Evolutionary conservation across 2,329 filamentous ascomycete species (phyloP), one percentile per base, ranked within the genome.

Genomic region (Coniochaeta hoffmannii): DNA sequence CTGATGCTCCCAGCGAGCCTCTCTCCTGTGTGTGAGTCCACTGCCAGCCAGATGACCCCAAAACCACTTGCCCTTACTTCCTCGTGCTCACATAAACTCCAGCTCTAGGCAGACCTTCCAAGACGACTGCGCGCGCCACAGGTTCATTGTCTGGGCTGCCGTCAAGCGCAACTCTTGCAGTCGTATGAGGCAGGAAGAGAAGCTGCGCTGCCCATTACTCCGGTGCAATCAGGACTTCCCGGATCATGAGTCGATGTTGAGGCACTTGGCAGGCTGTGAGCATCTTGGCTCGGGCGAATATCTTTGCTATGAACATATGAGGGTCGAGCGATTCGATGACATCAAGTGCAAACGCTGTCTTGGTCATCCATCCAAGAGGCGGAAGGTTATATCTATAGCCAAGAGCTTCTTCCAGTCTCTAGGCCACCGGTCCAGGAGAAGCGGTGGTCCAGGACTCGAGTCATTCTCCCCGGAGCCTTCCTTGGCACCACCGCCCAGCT

Each of bases 71-170:
- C 50, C 51, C 30, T 17, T 22, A 2, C 28, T 14, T 30, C 32
- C 12, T 55, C 50, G 54, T 53, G 36, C 59, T 66, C 58, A 65
- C 50, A 52, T 53, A 28, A 49, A 35, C 30, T 52, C 8, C 60
- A 80, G 78, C 46, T 72, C 71, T 60, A 74, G 73, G 58, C 71
- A 75, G 50, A 73, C 72, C 22, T 66, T 71, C 11, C 70, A 68
- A 30, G 73, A 79, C 57, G 76, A 80, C 61, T 81, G 79, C 62
- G 76, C 75, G 19, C 71, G 77, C 46, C 73, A 81, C 61, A 71
- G 76, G 56, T 83, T 83, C 66, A 76, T 82, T 60, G 76, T 79
- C 53, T 82, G 80, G 79, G 75, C 73, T 32, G 80, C 79, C 49
- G 71, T 81, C 59, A 76, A 78, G 64, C 77, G 79, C 61, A 82